Base-by-base conservation (phyloP, 257 asterid genomes). In the Euphrasia confusa region DNA sequence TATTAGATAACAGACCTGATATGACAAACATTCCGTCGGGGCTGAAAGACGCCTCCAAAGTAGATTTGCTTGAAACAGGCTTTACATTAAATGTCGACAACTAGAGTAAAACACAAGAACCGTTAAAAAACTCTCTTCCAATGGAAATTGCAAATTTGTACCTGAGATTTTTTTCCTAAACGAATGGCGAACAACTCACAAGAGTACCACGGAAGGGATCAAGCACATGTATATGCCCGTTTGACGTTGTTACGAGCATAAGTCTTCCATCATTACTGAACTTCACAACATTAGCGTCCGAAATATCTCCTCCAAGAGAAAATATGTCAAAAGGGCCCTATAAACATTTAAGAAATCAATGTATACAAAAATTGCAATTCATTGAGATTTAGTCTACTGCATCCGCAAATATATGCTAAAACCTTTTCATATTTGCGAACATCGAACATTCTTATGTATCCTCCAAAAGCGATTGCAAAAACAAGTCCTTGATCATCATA, bases 21-120 rank as follows among this genome's bases (percentile, higher is more conserved):
- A 89, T 73, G 63, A 87, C 95, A 76, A 79, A 93, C 85, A 72
- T 82, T 77, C 96, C 99, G 39, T 93, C 97, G 12, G 95, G 95
- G 71, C 97, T 93, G 83, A 93, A 93, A 78, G 95, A 83, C 4
- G 99, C 96, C 79, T 93, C 97, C 84, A 93, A 68, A 50, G 97
- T 89, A 56, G 95, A 83, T 64, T 73, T 73, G 61, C 82, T 79
- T 68, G 91, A 79, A 70, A 82, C 90, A 60, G 99, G 96, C 80
- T 83, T 88, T 57, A 89, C 97, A 61, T 74, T 87, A 71, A 74
- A 80, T 18, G 95, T 89, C 2, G 90, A 82, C 65, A 93, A 72
- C 95, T 91, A 61, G 35, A 74, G 61, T 32, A 69, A 62, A 71
- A 48, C 60, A 50, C 28, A 60, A 66, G 15, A 53, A 33, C 47